phyloP scores from a whole-genome alignment of 2,329 filamentous ascomycete genomes.

The Sclerotinia minor region DNA sequence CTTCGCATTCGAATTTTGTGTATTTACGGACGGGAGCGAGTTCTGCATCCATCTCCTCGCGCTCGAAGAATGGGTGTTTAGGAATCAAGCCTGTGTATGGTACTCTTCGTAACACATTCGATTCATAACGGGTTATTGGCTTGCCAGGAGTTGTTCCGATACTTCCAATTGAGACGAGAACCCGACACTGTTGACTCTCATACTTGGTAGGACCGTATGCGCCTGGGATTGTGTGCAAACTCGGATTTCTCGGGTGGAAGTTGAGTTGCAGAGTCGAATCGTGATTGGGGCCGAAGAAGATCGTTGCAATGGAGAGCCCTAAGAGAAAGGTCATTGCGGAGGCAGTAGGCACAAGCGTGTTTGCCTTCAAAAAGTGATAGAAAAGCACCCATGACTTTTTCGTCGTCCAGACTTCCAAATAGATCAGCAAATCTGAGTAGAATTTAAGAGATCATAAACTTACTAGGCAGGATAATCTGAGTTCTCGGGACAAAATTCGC shows the following conservation, averaged over 20 bases:
- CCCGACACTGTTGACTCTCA: too few species aligned
- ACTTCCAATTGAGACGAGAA: not conserved
- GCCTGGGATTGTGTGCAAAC: not conserved
- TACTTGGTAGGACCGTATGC: not conserved
- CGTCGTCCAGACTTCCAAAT: not conserved
- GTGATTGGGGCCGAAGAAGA: not conserved
- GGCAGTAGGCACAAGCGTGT: slow-evolving; percentile 28
- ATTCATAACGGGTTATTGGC: not conserved
- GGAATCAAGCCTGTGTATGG: not conserved
- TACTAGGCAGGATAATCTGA: not conserved
- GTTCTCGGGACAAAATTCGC: not conserved
- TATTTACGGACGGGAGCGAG: not conserved
- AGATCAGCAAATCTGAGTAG: not conserved
- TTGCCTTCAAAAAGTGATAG: slow-evolving; percentile 28
- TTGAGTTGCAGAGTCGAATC: not conserved
- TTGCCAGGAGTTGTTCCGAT: not conserved
- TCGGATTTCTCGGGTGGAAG: not conserved
- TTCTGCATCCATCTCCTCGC: not conserved
- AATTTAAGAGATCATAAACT: not conserved
- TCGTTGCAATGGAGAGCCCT: not conserved
- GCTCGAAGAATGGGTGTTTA: not conserved
- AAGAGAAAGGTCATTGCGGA: slow-evolving; percentile 26
- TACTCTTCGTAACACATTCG: not conserved
- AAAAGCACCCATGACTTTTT: slow-evolving; percentile 19
- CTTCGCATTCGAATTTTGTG: not conserved